Base-by-base conservation (phyloP, 1,284 basidiomycete species). In the Leccinum fuscescens region DNA sequence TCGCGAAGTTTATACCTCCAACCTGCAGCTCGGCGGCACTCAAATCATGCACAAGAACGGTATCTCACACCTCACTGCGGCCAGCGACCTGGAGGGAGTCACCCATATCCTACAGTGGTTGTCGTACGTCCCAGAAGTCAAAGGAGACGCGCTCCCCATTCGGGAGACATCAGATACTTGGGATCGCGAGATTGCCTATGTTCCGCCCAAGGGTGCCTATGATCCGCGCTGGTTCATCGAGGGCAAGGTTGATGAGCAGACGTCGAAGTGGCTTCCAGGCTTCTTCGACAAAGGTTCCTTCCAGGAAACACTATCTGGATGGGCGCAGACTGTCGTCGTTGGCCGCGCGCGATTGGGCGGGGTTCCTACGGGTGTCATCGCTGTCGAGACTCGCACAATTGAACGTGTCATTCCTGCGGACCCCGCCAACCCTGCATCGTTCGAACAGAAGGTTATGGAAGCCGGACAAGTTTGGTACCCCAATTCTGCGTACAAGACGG, bases 31-130 rank as follows among this genome's bases (percentile, higher is more conserved):
- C 63, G 97, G 97, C 72, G 97, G 97, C 62, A 98, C 97, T 39
- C 93, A 96, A 72, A 99, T 98, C 81, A 98, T 98, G 95, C 92
- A 95, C 86, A 96, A 96, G 85, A 98, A 98, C 74, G 97, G 97
- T 79, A 94, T 99, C 58, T 98, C 96, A 22, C 14, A 97, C 76
- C 80, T 99, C 56, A 96, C 93, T 3, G 96, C 96, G 27, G 86
- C 86, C 69, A 96, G 95, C 73, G 97, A 99, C 74, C 80, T 99
- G 37, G 93, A 98, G 75, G 95, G 96, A 67, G 94, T 95, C 20
- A 88, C 89, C 11, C 90, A 95, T 62, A 97, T 97, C 69, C 79
- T 99, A 62, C 88, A 94, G 71, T 99, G 97, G 95, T 77, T 99
- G 65, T 93, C 95, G 15, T 99, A 93, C 76, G 85, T 99, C 22